Evolutionary conservation across 768 basidiomycete species (phyloP).

Genomic region (Cystobasidium tubakii): DNA sequence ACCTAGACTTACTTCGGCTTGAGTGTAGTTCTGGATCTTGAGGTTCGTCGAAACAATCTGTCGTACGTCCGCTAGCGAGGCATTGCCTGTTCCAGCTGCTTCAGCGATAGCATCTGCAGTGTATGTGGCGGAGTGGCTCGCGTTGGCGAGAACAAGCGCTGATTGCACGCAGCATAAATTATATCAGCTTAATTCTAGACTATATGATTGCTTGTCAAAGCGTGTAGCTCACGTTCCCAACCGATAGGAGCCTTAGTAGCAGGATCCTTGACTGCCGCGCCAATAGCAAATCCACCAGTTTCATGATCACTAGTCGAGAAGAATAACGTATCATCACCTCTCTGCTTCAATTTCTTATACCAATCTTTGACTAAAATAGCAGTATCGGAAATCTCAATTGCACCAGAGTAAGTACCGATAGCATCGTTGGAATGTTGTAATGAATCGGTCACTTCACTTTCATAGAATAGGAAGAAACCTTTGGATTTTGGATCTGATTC

Average conservation of each 20-base stretch:
- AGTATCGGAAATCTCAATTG: not conserved
- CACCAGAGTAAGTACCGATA: not conserved
- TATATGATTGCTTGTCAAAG: not conserved
- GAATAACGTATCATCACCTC: not conserved
- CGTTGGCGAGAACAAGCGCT: not conserved
- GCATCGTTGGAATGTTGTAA: not conserved
- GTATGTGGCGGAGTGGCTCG: not conserved
- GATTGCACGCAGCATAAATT: not conserved
- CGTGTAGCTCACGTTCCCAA: not conserved
- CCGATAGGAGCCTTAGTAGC: not conserved
- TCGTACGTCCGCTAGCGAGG: not conserved
- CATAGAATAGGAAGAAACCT: not conserved
- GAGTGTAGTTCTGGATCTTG: not conserved
- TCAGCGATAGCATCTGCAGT: not conserved
- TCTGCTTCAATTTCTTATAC: not conserved
- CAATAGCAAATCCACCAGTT: slow-evolving; percentile 1
- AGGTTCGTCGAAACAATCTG: not conserved
- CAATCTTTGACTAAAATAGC: not conserved
- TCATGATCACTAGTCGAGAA: not conserved
- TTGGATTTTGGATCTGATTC: not conserved
- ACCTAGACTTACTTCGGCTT: not conserved
- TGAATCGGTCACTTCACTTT: not conserved
- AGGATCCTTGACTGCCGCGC: not conserved
- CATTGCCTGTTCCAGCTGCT: not conserved
- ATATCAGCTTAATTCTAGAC: not conserved